A percentile compares a stretch with the other conserved stretches of the same genome.
Conservation (phyloP, 2,329 filamentous ascomycete genomes). For the Aspergillus chevalieri region DNA sequence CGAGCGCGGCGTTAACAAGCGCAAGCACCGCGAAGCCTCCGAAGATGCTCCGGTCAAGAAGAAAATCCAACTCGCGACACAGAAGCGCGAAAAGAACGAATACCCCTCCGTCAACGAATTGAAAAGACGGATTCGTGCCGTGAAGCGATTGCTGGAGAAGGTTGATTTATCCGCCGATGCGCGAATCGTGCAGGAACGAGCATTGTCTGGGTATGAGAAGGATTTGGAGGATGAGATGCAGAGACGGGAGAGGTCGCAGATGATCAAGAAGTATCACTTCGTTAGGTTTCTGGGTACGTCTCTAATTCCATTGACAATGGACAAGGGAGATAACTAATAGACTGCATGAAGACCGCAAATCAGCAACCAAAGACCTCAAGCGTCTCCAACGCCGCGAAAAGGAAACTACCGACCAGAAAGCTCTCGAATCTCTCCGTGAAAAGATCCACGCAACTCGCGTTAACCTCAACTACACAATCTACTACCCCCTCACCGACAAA, state of each 20-base stretch:
- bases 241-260: slow-evolving; percentile 47
- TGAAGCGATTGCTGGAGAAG: slow-evolving; percentile 47
- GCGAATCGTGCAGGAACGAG: slow-evolving; percentile 54
- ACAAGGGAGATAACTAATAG: slow-evolving; percentile 1
- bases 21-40: slow-evolving; percentile 22
- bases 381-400: slow-evolving; percentile 34
- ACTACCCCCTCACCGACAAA: slow-evolving; percentile 54
- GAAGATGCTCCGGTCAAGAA: slow-evolving; percentile 24
- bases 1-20: slow-evolving; percentile 24
- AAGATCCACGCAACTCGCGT: slow-evolving; percentile 47
- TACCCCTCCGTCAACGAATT: slow-evolving; percentile 43
- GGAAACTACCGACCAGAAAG: slow-evolving; percentile 24
- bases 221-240: slow-evolving; percentile 48
- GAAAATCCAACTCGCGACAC: slow-evolving; percentile 17
- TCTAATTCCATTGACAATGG: not conserved
- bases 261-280: slow-evolving; percentile 59
- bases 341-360: slow-evolving; percentile 32
- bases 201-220: slow-evolving; percentile 50
- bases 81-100: slow-evolving; percentile 18
- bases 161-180: slow-evolving; percentile 49
- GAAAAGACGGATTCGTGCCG: slow-evolving; percentile 52
- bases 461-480: slow-evolving; percentile 58
- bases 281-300: slow-evolving; percentile 55
- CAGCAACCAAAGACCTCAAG: slow-evolving; percentile 35
- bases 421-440: slow-evolving; percentile 20